phyloP scores from a whole-genome alignment of 495 filamentous ascomycete genomes.

The Penicillium taxi region DNA sequence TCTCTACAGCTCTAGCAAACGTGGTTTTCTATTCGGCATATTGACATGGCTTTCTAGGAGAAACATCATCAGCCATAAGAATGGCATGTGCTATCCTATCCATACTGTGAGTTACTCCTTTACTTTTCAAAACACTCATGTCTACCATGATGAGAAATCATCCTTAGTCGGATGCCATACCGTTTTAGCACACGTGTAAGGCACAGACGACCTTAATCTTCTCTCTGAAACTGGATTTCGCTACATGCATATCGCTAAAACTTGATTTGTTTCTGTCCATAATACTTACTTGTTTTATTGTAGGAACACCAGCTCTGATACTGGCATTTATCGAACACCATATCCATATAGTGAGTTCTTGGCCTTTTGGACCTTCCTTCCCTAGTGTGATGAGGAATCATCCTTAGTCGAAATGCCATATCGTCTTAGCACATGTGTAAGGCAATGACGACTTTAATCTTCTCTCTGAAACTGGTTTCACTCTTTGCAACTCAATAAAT shows the following conservation, averaged over 20 bases:
- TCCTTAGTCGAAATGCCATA: not conserved
- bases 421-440: constrained; percentile 21
- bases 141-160: not conserved
- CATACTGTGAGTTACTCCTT: not conserved
- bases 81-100: not conserved
- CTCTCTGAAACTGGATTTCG: constrained; percentile 13
- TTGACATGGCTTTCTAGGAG: not conserved
- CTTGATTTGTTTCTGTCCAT: too few relatives aligned
- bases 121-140: not conserved
- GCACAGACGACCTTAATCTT: constrained; percentile 21
- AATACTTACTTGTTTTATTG: too few relatives aligned
- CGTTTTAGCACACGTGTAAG: constrained; percentile 22
- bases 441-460: constrained; percentile 22
- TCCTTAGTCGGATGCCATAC: not conserved
- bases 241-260: not conserved
- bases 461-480: constrained; percentile 15
- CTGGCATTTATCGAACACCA: not conserved
- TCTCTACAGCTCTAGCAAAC: not conserved
- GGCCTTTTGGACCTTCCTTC: not conserved
- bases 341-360: not conserved
- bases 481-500: not conserved
- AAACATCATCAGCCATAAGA: not conserved
- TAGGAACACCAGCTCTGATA: not conserved
- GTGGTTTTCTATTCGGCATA: too few relatives aligned
- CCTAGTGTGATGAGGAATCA: not conserved